Evolutionary conservation across 139 green algal species (phyloP).

Genomic region (Ettlia oleoabundans): DNA sequence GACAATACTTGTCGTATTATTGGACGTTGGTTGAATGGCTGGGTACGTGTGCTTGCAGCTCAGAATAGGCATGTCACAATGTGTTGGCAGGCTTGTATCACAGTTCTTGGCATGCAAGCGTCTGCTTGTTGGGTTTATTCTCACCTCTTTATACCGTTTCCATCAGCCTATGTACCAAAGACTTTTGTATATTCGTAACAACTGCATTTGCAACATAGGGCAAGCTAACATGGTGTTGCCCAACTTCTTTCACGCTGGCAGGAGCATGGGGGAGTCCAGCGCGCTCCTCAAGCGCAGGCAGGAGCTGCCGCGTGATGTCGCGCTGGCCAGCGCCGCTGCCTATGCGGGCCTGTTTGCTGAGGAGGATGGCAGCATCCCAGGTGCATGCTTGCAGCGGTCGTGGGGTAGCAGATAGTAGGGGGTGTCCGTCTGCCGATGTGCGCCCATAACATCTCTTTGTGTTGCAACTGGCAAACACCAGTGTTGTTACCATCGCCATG

Average conservation of each 20-base stretch:
- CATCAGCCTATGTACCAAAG: no score
- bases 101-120: no score
- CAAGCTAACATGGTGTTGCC: neutral
- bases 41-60: no score
- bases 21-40: no score
- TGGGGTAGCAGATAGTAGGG: neutral
- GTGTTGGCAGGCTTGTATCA: neutral
- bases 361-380: conserved; percentile 49
- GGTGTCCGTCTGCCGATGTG: neutral
- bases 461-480: neutral
- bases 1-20: no score
- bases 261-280: conserved; percentile 68
- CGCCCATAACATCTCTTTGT: neutral
- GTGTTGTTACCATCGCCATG: no score
- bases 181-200: no score
- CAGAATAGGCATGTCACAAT: neutral
- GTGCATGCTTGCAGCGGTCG: conserved; percentile 56
- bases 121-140: no score
- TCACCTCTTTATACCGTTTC: no score
- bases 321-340: conserved; percentile 60
- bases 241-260: neutral
- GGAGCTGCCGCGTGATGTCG: conserved; percentile 61
- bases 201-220: no score
- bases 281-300: conserved; percentile 50
- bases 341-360: conserved; percentile 72